phyloP scores from a whole-genome alignment of 768 basidiomycete species.

The Coprinellus micaceus region DNA sequence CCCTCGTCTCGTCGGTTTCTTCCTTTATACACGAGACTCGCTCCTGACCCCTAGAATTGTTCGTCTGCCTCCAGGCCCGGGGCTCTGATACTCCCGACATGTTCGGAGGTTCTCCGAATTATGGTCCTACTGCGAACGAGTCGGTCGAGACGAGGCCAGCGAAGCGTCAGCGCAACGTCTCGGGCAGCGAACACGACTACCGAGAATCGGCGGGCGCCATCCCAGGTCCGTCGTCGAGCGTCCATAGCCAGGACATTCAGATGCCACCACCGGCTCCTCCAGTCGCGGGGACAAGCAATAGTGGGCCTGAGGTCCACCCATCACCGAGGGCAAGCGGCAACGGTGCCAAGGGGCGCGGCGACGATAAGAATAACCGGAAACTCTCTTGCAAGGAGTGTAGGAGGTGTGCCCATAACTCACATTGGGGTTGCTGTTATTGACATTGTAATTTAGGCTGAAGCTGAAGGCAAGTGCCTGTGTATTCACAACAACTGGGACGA shows the following conservation, averaged over 20 bases:
- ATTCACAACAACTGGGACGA: background rate
- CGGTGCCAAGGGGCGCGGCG: background rate
- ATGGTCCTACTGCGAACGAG: slow-evolving; percentile 12
- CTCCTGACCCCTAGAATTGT: background rate
- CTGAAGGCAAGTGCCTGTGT: slow-evolving; percentile 35
- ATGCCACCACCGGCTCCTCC: background rate
- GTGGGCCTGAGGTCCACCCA: background rate
- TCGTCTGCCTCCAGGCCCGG: background rate
- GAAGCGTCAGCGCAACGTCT: slow-evolving; percentile 31
- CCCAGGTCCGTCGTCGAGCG: background rate
- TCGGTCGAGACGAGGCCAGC: slow-evolving; percentile 20
- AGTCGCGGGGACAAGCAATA: background rate
- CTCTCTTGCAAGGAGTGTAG: slow-evolving; percentile 53
- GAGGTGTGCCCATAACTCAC: slow-evolving; percentile 27
- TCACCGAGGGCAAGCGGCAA: background rate
- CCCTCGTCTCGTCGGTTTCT: slow-evolving; percentile 12
- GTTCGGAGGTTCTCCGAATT: slow-evolving; percentile 19
- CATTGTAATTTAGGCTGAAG: slow-evolving; percentile 35
- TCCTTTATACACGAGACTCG: background rate
- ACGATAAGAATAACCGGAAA: slow-evolving; percentile 30
- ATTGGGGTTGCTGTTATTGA: slow-evolving; percentile 1
- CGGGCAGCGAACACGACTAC: slow-evolving; percentile 14
- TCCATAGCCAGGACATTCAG: background rate
- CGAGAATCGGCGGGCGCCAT: background rate
- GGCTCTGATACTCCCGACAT: slow-evolving; percentile 18